Evolutionary conservation across 768 basidiomycete genomes (phyloP), one percentile per base, ranked within the genome.

Genomic region (Podaxis sp.): DNA sequence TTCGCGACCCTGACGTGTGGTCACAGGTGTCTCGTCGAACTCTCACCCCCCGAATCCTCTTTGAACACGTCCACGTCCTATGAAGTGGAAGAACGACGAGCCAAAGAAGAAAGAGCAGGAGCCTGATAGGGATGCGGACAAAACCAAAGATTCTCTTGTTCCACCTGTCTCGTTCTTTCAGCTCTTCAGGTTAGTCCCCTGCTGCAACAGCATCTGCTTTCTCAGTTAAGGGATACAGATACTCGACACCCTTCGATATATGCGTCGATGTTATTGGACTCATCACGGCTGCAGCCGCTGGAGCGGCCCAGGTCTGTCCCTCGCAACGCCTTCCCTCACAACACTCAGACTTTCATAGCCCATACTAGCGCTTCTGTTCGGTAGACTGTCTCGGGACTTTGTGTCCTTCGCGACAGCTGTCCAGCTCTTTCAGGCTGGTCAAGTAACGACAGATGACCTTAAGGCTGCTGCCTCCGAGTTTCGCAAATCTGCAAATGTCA

Each of bases 361-460:
- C 1, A 76, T 87, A 48, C 85, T 89, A 85, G 83, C 82, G 67
- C 73, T 95, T 59, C 79, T 95, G 40, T 94, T 95, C 71, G 92
- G 91, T 40, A 83, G 82, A 33, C 83, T 93, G 54, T 85, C 86
- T 0, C 78, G 88, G 62, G 71, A 78, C 33, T 91, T 90, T 70
- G 85, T 90, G 65, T 22, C 59, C 2, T 91, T 91, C 66, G 76
- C 76, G 7, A 64, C 40, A 0, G 64, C 70, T 10, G 24, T 76
- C 15, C 66, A 66, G 1, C 17, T 65, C 2, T 63, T 69, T 3
- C 53, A 72, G 7, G 51, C 40, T 1, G 71, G 73, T 4, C 51
- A 77, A 40, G 55, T 72, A 60, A 28, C 70, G 6, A 74, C 72
- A 15, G 70, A 68, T 13, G 70, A 70, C 0, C 50, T 64, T 1